Evolutionary conservation across 106 monocot genomes (phyloP).

Genomic region (Dendrobium catenatum): DNA sequence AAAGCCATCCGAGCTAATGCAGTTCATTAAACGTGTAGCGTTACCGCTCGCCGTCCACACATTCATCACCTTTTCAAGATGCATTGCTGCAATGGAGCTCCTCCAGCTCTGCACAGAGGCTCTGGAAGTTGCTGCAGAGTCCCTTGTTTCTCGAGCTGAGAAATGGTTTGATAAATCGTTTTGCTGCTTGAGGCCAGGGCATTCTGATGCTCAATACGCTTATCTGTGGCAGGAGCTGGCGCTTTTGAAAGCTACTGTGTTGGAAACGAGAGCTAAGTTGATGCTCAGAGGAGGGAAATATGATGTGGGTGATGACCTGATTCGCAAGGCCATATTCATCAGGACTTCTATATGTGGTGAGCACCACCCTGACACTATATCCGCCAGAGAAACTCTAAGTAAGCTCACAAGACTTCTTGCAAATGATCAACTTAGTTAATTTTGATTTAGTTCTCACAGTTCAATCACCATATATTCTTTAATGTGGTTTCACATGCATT

Average conservation of each 20-base stretch:
- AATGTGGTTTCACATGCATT: slow-evolving; percentile 20
- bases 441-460: slow-evolving; percentile 15
- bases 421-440: slow-evolving; percentile 41
- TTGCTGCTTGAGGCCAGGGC: slow-evolving; percentile 31
- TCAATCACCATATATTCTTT: slow-evolving; percentile 37
- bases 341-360: slow-evolving; percentile 77
- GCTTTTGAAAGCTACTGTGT: slow-evolving; percentile 50
- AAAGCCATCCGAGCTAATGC: slow-evolving; percentile 53
- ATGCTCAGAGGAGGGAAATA: slow-evolving; percentile 75
- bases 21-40: slow-evolving; percentile 45
- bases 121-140: slow-evolving; percentile 53
- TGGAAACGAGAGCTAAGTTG: slow-evolving; percentile 81
- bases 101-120: slow-evolving; percentile 57
- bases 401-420: slow-evolving; percentile 84
- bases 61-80: slow-evolving; percentile 72
- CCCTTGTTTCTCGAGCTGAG: slow-evolving; percentile 53
- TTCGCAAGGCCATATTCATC: slow-evolving; percentile 82
- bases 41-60: slow-evolving; percentile 71
- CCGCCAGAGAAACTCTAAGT: slow-evolving; percentile 71
- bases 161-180: slow-evolving; percentile 51
- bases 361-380: slow-evolving; percentile 72
- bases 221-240: slow-evolving; percentile 78
- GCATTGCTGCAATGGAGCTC: slow-evolving; percentile 74
- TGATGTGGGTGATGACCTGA: slow-evolving; percentile 63
- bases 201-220: slow-evolving; percentile 35